Evolutionary conservation across 2,329 filamentous ascomycete genomes (phyloP), one percentile per base, ranked within the genome.

Genomic region (Incumbomyces lentus): DNA sequence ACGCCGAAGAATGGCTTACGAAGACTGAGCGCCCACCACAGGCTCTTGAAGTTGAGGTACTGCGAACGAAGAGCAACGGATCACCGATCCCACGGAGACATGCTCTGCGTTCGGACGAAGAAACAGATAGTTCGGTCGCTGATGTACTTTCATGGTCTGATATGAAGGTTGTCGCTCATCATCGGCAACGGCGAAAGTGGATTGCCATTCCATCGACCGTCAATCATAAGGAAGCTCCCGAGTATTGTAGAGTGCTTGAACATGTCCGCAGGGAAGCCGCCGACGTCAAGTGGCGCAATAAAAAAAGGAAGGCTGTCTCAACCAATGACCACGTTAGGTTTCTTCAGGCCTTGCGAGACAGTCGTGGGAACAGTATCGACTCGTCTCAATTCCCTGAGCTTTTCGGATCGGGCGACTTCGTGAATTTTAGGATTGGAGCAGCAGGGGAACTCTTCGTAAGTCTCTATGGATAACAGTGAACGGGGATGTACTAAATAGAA

Each of bases 401-500:
- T 17, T 49, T 51, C 38, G 49, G 49, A 14, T 12, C 29, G 14
- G 39, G 43, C 30, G 22, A 30, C 3, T 51, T 41, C 30, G 48
- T 37, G 14, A 52, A 40, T 19, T 47, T 40, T 44, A 39, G 47
- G 45, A 18, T 52, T 32, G 48, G 50, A n/a, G 50, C 50, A 5
- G 50, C 50, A 14, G 50, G 50, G 14, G 50, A 52, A 41, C 44
- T 52, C 12, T 52, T 52, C 43, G 50, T 52, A 26, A 47, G 43
- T 49, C 14, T 22, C 14, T 17, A 6, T 29, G 18, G 19, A 39
- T 12, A 13, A 39, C 13, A 14, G 12, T 22, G 14, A 13, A 6
- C 5, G 33, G 5, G 36, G 12, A 13, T 31, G 17, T 43, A 14
- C 37, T 48, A 35, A 36, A 37, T 18, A n/a, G 12, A 34, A 26